A percentile compares a stretch with the other conserved stretches of the same genome.
Evolutionary conservation across 805 yeast genomes (phyloP).

Genomic region (Spathaspora boniae): DNA sequence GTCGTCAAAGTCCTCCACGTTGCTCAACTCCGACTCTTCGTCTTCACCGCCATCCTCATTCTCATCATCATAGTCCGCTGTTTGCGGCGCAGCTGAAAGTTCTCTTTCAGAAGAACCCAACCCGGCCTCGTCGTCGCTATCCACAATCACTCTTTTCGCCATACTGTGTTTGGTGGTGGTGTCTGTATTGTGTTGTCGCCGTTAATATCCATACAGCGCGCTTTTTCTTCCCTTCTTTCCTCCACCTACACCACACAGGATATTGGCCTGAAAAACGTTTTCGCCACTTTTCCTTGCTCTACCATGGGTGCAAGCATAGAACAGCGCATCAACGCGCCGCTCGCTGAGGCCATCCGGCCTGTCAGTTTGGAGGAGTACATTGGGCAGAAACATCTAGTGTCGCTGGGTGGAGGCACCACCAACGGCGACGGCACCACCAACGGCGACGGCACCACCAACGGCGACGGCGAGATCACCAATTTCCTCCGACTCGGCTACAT

Average conservation of each 20-base stretch:
- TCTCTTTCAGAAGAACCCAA: constrained; percentile 14
- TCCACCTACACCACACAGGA: too few relatives aligned
- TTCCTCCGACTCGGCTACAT: constrained; percentile 61
- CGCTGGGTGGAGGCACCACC: too few relatives aligned
- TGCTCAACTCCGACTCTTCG: constrained; percentile 13
- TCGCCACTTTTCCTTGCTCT: constrained; percentile 14
- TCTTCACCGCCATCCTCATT: constrained; percentile 14
- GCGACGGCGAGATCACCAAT: constrained; percentile 60
- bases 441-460: constrained; percentile 55
- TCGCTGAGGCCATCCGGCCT: constrained; percentile 87
- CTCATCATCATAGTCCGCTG: constrained; percentile 4
- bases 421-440: too few relatives aligned
- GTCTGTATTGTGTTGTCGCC: too few relatives aligned
- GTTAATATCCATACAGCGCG: too few relatives aligned
- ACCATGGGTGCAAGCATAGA: constrained; percentile 14
- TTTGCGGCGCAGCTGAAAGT: too few relatives aligned
- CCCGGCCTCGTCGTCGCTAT: constrained; percentile 12
- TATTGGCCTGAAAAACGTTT: constrained; percentile 14
- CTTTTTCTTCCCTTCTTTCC: too few relatives aligned
- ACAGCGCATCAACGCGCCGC: constrained; percentile 37
- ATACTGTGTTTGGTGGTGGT: too few relatives aligned
- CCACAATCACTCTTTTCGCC: constrained; percentile 8
- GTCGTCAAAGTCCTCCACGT: constrained; percentile 19
- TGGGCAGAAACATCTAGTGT: constrained; percentile 84
- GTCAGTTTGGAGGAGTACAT: constrained; percentile 60